Evolutionary conservation across 352 stramenopile species (phyloP).

Genomic region (Lagenidium giganteum): DNA sequence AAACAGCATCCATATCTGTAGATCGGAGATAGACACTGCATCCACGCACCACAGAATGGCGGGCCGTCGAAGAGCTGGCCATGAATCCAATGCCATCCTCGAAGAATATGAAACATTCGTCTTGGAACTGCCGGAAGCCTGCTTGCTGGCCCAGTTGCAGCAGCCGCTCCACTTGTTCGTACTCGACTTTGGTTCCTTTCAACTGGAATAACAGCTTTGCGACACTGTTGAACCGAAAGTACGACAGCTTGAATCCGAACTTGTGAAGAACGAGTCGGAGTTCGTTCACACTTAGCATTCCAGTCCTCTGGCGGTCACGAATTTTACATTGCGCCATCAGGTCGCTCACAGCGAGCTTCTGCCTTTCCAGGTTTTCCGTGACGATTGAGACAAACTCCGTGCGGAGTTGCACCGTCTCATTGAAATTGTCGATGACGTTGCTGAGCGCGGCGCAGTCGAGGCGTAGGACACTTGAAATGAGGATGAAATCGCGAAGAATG

Average conservation of each 20-base stretch:
- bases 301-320: conserved; percentile 2
- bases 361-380: no score
- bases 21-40: no score
- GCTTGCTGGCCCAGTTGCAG: not conserved
- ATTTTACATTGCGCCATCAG: no score
- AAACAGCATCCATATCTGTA: no score
- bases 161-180: conserved; percentile 1
- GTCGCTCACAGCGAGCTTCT: no score
- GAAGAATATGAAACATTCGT: no score
- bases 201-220: conserved; percentile 17
- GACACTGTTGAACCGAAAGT: conserved; percentile 21
- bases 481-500: conserved; percentile 61
- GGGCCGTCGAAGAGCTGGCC: no score
- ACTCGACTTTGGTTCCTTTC: conserved; percentile 8
- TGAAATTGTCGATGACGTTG: conserved; percentile 58
- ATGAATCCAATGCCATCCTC: no score
- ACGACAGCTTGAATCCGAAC: conserved; percentile 17
- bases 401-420: conserved; percentile 45
- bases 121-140: not conserved
- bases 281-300: conserved; percentile 12
- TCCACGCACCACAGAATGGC: no score
- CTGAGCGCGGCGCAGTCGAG: conserved; percentile 48
- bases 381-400: conserved; percentile 49
- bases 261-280: conserved; percentile 9
- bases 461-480: conserved; percentile 45